phyloP scores from a whole-genome alignment of 2,329 filamentous ascomycete genomes.

The Nothophaeocryptopus gaeumannii region DNA sequence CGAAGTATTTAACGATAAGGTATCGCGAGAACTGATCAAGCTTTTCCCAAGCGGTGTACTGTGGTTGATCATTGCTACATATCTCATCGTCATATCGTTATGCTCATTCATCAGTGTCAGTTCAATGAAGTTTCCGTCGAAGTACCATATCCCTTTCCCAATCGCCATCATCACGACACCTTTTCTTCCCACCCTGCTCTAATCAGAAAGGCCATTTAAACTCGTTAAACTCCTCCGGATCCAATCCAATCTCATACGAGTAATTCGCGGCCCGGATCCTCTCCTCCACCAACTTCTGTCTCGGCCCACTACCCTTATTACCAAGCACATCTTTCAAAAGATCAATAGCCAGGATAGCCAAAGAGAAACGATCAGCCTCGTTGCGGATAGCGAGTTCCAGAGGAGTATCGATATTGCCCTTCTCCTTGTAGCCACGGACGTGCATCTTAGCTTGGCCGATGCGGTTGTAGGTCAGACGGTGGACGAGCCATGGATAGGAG shows the following conservation, averaged over 20 bases:
- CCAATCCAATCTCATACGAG: conserved; percentile 68
- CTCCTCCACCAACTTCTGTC: conserved; percentile 63
- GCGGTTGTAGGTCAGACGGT: conserved; percentile 72
- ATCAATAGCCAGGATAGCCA: conserved; percentile 75
- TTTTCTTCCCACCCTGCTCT: no score
- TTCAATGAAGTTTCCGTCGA: no score
- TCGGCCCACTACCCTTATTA: conserved; percentile 60
- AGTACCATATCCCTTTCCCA: no score
- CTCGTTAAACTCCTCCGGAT: conserved; percentile 62
- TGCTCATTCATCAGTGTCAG: no score
- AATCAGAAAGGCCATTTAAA: conserved; percentile 62
- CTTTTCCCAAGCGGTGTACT: no score
- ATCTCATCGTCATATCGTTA: no score
- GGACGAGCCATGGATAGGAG: conserved; percentile 76
- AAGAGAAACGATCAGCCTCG: conserved; percentile 70
- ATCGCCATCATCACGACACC: no score
- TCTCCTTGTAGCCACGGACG: conserved; percentile 77
- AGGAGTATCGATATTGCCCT: conserved; percentile 80
- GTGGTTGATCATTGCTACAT: no score
- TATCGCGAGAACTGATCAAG: no score
- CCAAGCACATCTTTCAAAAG: conserved; percentile 57
- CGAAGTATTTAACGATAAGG: no score
- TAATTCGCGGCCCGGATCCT: conserved; percentile 63
- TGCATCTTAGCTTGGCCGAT: conserved; percentile 66
- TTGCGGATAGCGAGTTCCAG: conserved; percentile 76